Base-by-base conservation (phyloP, 208 protist genomes). In the Crithidia sp. region DNA sequence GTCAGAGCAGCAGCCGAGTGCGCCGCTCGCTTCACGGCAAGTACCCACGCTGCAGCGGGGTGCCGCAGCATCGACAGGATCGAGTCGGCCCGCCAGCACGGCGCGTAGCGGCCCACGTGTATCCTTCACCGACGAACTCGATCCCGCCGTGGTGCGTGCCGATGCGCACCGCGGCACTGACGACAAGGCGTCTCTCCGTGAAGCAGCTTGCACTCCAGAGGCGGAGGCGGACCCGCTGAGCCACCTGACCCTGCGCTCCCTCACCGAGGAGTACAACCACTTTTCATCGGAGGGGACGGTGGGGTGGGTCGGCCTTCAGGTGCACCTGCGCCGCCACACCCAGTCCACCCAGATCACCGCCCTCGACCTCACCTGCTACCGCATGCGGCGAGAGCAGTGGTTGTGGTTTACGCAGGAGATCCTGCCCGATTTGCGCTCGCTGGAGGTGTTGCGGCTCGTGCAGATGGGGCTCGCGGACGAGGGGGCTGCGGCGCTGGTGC, bases 381-480 rank as follows among this genome's bases (percentile, higher is more conserved):
- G 53, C n/a, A 68, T 91, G 63, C 72, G 56, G 16, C 59, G 59
- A 16, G 74, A 76, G 49, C 82, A 93, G 74, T 95, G 91, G 91
- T 57, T 66, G 56, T 95, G 88, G 87, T 80, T 93, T 54, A 85
- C 73, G 37, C 67, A 68, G 37, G 71, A 87, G 19, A 71, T 93
- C 14, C 59, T 96, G 19, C 87, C 91, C 3, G 65, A 80, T 49
- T 86, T 96, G 49, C 28, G 58, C 49, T 78, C 61, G 4, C 72
- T 96, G 28, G 59, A 78, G 57, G 74, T 73, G 44, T 78, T 96
- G 37, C 64, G 39, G 7, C 80, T 96, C 2, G 66, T 79, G 16
- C 72, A 83, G 55, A 85, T 94, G 82, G 62, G 67, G 0, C 57
- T 94, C n/a, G 83, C 61, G n/a, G 91, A 96, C 67, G 77, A 62